Evolutionary conservation across 1,139 yeast genomes (phyloP).

Genomic region (Lodderomyces elongisporus): DNA sequence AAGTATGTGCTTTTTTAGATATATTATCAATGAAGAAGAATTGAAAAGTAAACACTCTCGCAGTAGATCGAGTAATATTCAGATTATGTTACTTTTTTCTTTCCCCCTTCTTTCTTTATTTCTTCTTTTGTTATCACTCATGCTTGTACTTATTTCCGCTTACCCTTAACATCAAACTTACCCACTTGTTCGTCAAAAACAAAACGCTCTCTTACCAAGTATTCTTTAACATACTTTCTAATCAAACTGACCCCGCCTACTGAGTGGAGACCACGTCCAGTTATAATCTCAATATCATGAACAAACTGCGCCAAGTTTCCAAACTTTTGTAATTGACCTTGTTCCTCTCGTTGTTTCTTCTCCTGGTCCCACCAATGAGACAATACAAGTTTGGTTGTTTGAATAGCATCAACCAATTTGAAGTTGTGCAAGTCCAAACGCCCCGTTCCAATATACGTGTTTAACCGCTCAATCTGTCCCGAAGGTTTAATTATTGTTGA

Average conservation of each 20-base stretch:
- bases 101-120: too few relatives aligned
- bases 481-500: too few relatives aligned
- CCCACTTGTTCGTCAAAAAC: slow-evolving; percentile 43
- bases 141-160: too few relatives aligned
- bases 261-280: slow-evolving; percentile 66
- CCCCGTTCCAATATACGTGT: slow-evolving; percentile 13
- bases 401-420: slow-evolving; percentile 40
- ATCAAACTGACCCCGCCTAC: slow-evolving; percentile 46
- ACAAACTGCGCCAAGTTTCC: slow-evolving; percentile 24
- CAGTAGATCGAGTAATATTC: too few relatives aligned
- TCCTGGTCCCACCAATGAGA: slow-evolving; percentile 56
- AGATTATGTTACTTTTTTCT: too few relatives aligned
- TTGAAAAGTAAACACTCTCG: too few relatives aligned
- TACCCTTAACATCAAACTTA: slow-evolving; percentile 41
- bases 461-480: slow-evolving; percentile 1
- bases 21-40: too few relatives aligned
- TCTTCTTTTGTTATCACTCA: too few relatives aligned
- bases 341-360: slow-evolving; percentile 29
- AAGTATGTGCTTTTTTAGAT: too few relatives aligned
- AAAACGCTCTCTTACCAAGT: slow-evolving; percentile 29
- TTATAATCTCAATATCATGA: slow-evolving; percentile 41
- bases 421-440: slow-evolving; percentile 51
- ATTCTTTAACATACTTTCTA: slow-evolving; percentile 31
- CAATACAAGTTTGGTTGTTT: slow-evolving; percentile 26
- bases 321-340: slow-evolving; percentile 30